These are phyloP conservation scores for Hippophae tibetana DNA, from an alignment of 306 rosid species.

Conservation along the genomic window DNA sequence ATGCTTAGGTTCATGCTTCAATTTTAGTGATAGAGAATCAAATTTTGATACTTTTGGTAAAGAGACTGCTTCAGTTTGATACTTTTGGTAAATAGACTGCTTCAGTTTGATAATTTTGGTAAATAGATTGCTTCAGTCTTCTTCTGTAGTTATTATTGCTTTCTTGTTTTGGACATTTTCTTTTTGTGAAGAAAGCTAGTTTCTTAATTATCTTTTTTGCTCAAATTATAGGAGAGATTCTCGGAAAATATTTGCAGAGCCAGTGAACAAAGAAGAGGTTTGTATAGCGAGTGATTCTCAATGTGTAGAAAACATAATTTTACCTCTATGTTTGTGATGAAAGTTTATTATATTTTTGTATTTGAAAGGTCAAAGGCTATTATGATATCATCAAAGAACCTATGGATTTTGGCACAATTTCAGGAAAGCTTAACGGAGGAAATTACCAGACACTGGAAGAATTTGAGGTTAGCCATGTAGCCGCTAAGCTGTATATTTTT, in stretches of 20 bases:
- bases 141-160: too few species aligned
- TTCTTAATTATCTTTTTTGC: not conserved
- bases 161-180: not conserved
- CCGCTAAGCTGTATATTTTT: not conserved
- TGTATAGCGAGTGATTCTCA: not conserved
- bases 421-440: constrained; percentile 15
- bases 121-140: not conserved
- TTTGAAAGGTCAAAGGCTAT: constrained; percentile 18
- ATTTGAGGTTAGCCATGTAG: constrained; percentile 20
- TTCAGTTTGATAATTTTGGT: not conserved
- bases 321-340: not conserved
- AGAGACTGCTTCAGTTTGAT: too few species aligned
- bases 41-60: too few species aligned
- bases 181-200: not conserved
- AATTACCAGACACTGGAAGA: constrained; percentile 15
- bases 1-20: too few species aligned
- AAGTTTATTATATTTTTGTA: not conserved
- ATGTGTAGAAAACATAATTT: not conserved
- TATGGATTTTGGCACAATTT: constrained; percentile 21
- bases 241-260: constrained; percentile 9
- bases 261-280: constrained; percentile 20
- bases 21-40: not conserved
- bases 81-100: too few species aligned
- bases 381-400: constrained; percentile 21
- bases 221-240: constrained; percentile 12